Evolutionary conservation across 2,329 filamentous ascomycete genomes (phyloP).

Genomic region (Whalleya microplaca): DNA sequence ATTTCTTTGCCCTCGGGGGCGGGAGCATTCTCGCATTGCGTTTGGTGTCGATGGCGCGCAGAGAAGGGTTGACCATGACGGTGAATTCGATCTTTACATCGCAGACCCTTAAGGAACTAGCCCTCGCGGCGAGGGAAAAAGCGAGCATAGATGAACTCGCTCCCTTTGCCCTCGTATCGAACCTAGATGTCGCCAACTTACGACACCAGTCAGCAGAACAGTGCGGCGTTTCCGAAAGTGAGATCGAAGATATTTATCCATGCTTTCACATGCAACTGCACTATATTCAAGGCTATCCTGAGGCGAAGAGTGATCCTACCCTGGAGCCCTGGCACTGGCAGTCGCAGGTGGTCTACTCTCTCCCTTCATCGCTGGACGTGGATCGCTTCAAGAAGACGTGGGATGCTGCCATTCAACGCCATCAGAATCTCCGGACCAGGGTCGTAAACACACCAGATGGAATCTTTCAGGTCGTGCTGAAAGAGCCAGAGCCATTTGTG

Average conservation of each 20-base stretch:
- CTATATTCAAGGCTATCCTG: slow-evolving; percentile 5
- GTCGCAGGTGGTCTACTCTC: not conserved
- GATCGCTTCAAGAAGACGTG: not conserved
- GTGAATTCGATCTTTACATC: slow-evolving; percentile 47
- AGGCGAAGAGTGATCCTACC: not conserved
- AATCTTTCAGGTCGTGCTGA: slow-evolving; percentile 2
- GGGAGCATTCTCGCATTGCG: slow-evolving; percentile 20
- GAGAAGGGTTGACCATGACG: slow-evolving; percentile 40
- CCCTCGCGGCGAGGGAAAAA: not conserved
- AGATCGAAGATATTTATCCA: slow-evolving; percentile 8
- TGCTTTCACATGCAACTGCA: not conserved
- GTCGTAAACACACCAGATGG: slow-evolving; percentile 34
- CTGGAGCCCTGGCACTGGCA: slow-evolving; percentile 3
- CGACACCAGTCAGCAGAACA: not conserved
- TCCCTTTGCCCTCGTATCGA: slow-evolving; percentile 1
- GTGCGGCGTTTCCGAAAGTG: not conserved
- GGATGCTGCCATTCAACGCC: not conserved
- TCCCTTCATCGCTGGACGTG: not conserved
- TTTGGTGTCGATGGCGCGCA: slow-evolving; percentile 39
- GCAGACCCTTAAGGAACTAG: slow-evolving; percentile 11
- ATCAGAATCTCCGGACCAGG: slow-evolving; percentile 29
- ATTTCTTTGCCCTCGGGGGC: slow-evolving; percentile 26
- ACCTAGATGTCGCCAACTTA: not conserved
- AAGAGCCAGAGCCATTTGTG: not conserved
- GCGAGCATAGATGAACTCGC: not conserved